Evolutionary conservation across 352 stramenopile species (phyloP), one percentile per base, ranked within the genome.

Genomic region (Globisporangium uncinulatum): DNA sequence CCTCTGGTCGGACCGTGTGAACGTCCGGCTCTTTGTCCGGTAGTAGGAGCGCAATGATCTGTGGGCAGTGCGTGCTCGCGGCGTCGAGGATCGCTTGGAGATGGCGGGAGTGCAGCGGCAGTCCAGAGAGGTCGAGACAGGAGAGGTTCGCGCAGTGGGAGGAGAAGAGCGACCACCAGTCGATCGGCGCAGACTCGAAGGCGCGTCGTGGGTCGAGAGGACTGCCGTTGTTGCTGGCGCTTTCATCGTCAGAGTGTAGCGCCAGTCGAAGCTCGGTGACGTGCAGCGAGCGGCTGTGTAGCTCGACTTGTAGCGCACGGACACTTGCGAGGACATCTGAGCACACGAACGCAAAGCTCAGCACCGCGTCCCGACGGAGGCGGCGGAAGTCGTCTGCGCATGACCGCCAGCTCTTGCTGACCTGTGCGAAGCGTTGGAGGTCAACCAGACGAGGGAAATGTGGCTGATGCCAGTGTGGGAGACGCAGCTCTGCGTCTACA

Each of bases 91-190:
- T 52, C 24, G 44, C 29, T 21, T 1, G 21, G 8, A 62, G 39
- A 20, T 62, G 57, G n/a, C n/a, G 43, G 13, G 48, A 53, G 46
- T 62, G 32, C 21, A 62, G 43, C 7, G 57, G 39, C 24, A 57
- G 19, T 9, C 19, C 17, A 4, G 57, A 52, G 10, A 62, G 57
- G 47, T 62, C 57, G 10, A 62, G 50, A 1, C 57, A 49, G 19
- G 34, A 21, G 13, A 48, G 43, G 43, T 48, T 48, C 9, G 19
- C 6, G 43, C 43, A 48, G 43, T 47, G 42, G 17, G 42, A 24
- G n/a, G 4, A 7, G 9, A 48, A 46, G 14, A 62, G 39, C 19
- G 17, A 24, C 4, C 6, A 20, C 32, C 57, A 62, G 17, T 53
- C 32, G 10, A 62, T 31, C 1, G 43, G 14, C 19, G 13, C 19